Conservation (phyloP, 768 basidiomycete genomes). For the Xerocomus brunneocitrinus region DNA sequence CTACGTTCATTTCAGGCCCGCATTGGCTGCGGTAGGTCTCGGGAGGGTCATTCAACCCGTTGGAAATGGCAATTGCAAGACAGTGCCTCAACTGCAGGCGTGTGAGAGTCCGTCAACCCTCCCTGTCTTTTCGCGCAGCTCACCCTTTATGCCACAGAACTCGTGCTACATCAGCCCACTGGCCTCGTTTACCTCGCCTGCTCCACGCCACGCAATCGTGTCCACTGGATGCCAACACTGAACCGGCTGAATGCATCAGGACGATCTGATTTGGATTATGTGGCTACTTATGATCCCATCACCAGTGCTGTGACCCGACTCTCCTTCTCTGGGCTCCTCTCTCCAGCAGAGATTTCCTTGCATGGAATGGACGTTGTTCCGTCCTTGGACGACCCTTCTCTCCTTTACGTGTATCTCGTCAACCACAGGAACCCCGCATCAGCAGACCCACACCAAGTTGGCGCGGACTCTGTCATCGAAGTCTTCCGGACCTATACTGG, state of each 20-base stretch:
- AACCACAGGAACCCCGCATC: conserved; percentile 59
- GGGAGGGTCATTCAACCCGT: conserved; percentile 42
- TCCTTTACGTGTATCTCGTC: conserved; percentile 63
- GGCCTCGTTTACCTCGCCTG: conserved; percentile 63
- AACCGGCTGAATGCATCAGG: conserved; percentile 33
- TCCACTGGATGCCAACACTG: conserved; percentile 49
- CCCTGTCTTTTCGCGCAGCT: not conserved
- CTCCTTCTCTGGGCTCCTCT: conserved; percentile 35
- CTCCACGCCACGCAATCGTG: conserved; percentile 45
- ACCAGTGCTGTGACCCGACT: conserved; percentile 45
- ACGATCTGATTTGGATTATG: conserved; percentile 44
- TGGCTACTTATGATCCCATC: conserved; percentile 55
- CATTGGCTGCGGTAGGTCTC: conserved; percentile 40
- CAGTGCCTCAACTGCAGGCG: conserved; percentile 51
- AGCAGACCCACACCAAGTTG: conserved; percentile 38
- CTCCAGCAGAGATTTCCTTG: conserved; percentile 42
- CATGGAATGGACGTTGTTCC: conserved; percentile 70
- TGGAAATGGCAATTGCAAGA: conserved; percentile 47
- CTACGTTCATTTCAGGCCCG: conserved; percentile 47
- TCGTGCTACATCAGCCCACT: conserved; percentile 52
- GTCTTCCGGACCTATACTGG: conserved; percentile 56
- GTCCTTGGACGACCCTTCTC: conserved; percentile 41
- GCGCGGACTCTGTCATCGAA: conserved; percentile 72
- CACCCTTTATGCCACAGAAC: conserved; percentile 36
- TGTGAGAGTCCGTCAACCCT: conserved; percentile 53